phyloP scores from a whole-genome alignment of 2,329 filamentous ascomycete species.

The Fusarium solani-melongenae region DNA sequence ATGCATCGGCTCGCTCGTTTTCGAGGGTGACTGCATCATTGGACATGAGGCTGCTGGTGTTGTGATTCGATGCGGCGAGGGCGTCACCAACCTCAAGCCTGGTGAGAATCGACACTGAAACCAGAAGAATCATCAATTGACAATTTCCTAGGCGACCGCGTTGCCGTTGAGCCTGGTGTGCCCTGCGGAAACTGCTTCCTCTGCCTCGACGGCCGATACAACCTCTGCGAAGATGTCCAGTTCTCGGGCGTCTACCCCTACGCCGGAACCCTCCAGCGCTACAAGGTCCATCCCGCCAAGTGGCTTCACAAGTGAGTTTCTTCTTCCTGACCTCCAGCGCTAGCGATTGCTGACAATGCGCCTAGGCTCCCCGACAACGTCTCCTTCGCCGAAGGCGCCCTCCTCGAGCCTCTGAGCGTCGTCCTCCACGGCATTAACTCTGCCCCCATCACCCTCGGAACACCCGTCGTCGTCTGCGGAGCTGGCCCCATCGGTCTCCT shows the following conservation, averaged over 20 bases:
- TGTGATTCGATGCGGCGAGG: conserved; percentile 67
- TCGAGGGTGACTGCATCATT: conserved; percentile 72
- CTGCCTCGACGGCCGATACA: conserved; percentile 70
- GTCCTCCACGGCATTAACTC: conserved; percentile 69
- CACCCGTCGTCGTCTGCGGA: conserved; percentile 67
- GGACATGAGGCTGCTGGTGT: conserved; percentile 73
- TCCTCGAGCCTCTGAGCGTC: conserved; percentile 73
- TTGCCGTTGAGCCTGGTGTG: conserved; percentile 74
- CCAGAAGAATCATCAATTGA: conserved; percentile 4
- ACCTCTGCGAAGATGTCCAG: conserved; percentile 70
- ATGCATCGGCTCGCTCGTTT: conserved; percentile 69
- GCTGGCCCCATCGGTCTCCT: conserved; percentile 73
- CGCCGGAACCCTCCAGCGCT: conserved; percentile 69
- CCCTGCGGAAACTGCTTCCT: conserved; percentile 71
- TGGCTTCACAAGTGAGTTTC: conserved; percentile 62
- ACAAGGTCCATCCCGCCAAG: conserved; percentile 70
- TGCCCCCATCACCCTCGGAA: conserved; percentile 64
- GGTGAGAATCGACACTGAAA: conserved; percentile 40
- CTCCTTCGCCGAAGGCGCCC: conserved; percentile 67
- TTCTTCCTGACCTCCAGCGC: background rate
- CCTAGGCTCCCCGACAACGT: conserved; percentile 63
- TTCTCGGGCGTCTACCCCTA: conserved; percentile 73
- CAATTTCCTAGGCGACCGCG: conserved; percentile 63
- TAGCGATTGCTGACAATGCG: conserved; percentile 4
- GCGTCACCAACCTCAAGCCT: conserved; percentile 62